Base-by-base conservation (phyloP, 2,329 filamentous ascomycete genomes). In the Aspergillus arachidicola region DNA sequence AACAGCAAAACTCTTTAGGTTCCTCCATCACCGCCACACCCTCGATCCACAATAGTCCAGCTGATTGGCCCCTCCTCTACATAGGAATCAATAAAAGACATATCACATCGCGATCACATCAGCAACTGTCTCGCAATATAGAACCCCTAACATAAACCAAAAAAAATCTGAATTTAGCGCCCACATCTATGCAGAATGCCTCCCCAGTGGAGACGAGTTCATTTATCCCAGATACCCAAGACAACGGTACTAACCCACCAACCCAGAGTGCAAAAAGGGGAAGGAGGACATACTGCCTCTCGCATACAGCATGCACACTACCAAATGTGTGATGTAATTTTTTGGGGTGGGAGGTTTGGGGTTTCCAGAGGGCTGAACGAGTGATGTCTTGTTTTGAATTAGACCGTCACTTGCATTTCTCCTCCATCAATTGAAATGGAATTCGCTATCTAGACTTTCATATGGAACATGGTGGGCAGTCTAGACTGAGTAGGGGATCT, bases 51-150 rank as follows among this genome's bases (percentile, higher is more conserved):
- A 16, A 14, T 19, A 19, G 28, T 46, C 32, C 41, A 6, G 43
- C 19, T 45, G 57, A 61, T 61, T 61, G 59, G 59, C 16, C 32
- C 23, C 51, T 53, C 43, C 16, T 23, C 43, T 26, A 30, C 46
- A 46, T 58, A 32, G 50, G 38, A 61, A 26, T 60, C 62, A 64
- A 66, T 66, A 64, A 57, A 60, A 66, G 64, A 66, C 62, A 66
- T 62, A 58, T 66, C 64, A 66, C 64, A 66, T 62, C 57, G 28
- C 41, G 51, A 51, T 61, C 64, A 64, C 59, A 64, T 60, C 51
- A 26, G 28, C 32, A 26, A n/a, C 19, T 6, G 36, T 41, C 23
- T 36, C 26, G 11, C 16, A 55, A 11, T n/a, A 21, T 21, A 34
- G 11, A 11, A n/a, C 51, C 51, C 51, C 51, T 55, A 55, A 51